phyloP scores from a whole-genome alignment of 2,329 filamentous ascomycete genomes.

The Dichotomopilus funicola region DNA sequence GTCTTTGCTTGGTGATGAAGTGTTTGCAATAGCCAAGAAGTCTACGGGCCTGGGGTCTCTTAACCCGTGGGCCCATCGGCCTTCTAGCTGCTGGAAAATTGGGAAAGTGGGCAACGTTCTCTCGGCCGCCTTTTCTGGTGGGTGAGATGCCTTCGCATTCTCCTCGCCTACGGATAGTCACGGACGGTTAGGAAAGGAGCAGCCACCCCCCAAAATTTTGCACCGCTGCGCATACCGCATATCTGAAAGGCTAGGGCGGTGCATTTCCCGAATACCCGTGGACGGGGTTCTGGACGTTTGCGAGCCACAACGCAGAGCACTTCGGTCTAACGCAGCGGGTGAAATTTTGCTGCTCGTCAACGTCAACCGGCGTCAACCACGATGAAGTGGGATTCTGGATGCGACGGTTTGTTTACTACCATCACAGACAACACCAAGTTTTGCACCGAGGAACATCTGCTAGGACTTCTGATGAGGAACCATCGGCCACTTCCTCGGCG shows the following conservation, averaged over 20 bases:
- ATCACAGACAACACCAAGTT: neutral
- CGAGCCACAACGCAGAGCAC: no score
- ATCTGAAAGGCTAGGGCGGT: neutral
- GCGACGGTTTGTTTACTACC: neutral
- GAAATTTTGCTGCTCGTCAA: neutral
- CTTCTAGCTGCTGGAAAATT: no score
- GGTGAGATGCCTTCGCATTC: neutral
- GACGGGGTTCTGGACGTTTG: neutral
- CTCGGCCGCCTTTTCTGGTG: neutral
- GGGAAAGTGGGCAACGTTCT: neutral
- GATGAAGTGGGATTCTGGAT: neutral
- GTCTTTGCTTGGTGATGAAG: constrained; percentile 21
- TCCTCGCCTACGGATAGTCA: neutral
- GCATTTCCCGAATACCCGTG: neutral
- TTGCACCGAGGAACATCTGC: no score
- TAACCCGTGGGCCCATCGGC: neutral
- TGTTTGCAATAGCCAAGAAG: constrained; percentile 12
- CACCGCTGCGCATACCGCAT: neutral
- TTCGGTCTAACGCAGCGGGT: neutral
- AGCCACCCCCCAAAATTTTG: neutral
- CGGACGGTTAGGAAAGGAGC: neutral
- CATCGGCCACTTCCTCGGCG: no score
- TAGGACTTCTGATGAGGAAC: no score
- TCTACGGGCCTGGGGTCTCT: neutral
- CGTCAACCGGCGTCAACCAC: neutral